Evolutionary conservation across 768 basidiomycete species (phyloP), one percentile per base, ranked within the genome.

Genomic region (Clathrus columnatus): DNA sequence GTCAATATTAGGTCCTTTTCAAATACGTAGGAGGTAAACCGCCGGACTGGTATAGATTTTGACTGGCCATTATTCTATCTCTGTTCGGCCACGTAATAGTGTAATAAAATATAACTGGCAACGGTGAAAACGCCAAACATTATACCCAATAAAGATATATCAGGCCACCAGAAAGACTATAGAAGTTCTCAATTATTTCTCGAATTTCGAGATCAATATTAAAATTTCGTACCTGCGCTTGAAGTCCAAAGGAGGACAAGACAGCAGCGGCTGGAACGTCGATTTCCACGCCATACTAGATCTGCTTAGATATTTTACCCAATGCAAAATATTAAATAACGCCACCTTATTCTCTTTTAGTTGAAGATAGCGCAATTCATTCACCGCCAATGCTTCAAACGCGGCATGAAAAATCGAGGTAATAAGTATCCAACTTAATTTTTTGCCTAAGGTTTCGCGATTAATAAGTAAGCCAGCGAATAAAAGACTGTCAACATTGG

Each of bases 371-470:
- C 94, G 77, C 56, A 99, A 74, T 68, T 99, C 96, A 66, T 98
- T 99, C 56, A 99, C 96, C n/a, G 94, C 84, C 36, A 99, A 78
- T 0, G 90, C 94, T 71, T 99, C 96, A 61, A 93, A 98, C 0
- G 91, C 96, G 21, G 96, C 95, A 72, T 99, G 96, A 84, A 96
- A 99, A 78, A 98, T 98, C 5, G 93, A 96, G 5, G 90, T 65
- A 0, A 87, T 92, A 65, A 93, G 88, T 57, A 99, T 72, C 89
- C 91, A 96, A 56, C 80, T 83, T 49, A 96, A 73, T 32, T 73
- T 76, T 0, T 77, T 75, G 0, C 81, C 75, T 11, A 97, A 81
- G 24, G 86, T 85, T 58, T 93, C 88, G 48, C 92, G 84, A 70
- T 98, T 99, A 72, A 99, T 92, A 58, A 98, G 75, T 54, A 98